Percentiles rank a stretch among this genome's conserved stretches.
Evolutionary conservation across 2,329 filamentous ascomycete genomes (phyloP).

Genomic region (Colletotrichum sp.): DNA sequence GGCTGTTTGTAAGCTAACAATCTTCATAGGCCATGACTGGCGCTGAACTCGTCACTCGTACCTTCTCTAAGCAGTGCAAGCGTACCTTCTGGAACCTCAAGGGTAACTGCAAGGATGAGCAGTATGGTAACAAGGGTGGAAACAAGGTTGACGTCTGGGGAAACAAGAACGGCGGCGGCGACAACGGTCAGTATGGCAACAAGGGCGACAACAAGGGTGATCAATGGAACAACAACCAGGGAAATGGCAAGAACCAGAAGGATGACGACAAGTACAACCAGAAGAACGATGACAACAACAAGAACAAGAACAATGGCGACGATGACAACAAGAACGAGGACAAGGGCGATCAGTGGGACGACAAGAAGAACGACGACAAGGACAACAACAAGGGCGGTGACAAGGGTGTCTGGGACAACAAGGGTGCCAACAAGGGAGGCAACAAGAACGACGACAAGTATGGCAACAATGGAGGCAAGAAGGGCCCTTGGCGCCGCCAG

Average conservation of each 20-base stretch:
- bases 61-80: neutral
- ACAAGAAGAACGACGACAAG: neutral
- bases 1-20: neutral
- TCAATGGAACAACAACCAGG: neutral
- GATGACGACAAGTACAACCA: neutral
- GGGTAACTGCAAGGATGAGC: neutral
- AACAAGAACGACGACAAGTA: neutral
- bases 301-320: neutral
- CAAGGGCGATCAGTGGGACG: too few relatives aligned
- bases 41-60: neutral
- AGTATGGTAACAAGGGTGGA: neutral
- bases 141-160: neutral
- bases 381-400: neutral
- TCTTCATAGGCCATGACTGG: neutral
- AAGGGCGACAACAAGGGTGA: neutral
- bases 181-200: neutral
- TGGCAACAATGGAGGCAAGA: neutral
- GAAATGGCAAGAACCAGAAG: neutral
- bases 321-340: neutral
- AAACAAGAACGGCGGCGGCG: neutral
- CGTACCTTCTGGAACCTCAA: slow-evolving; percentile 2
- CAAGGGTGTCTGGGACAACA: neutral
- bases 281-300: neutral
- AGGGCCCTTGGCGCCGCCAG: neutral
- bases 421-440: neutral